phyloP scores from a whole-genome alignment of 2,329 filamentous ascomycete genomes.

The Ophiocordyceps camponoti-rufipedis region DNA sequence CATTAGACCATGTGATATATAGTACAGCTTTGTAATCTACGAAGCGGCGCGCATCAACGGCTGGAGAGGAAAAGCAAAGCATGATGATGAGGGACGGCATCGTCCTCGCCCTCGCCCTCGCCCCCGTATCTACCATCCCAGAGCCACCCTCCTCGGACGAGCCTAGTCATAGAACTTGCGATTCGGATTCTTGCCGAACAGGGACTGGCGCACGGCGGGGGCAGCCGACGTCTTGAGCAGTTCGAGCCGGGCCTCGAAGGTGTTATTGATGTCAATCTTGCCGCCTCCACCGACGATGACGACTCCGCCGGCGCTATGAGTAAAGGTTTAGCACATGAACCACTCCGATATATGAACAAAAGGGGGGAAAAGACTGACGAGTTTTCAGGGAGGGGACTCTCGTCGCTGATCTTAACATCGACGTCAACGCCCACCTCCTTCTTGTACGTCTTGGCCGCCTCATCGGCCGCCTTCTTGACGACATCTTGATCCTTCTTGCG shows the following conservation, averaged over 20 bases:
- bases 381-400: conserved; percentile 60
- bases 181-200: conserved; percentile 92
- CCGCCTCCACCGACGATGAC: conserved; percentile 63
- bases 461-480: conserved; percentile 60
- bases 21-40: conserved; percentile 14
- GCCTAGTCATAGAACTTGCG: conserved; percentile 86
- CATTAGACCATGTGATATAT: conserved; percentile 5
- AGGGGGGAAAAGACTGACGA: conserved; percentile 41
- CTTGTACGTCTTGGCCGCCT: conserved; percentile 70
- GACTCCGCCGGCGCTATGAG: conserved; percentile 60
- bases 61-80: conserved; percentile 9
- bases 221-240: conserved; percentile 73
- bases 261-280: conserved; percentile 98
- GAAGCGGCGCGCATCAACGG: conserved; percentile 6
- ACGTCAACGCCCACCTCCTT: conserved; percentile 53
- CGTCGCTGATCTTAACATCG: conserved; percentile 56
- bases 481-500: conserved; percentile 62
- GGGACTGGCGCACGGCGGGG: conserved; percentile 63
- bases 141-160: neutral
- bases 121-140: neutral
- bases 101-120: neutral
- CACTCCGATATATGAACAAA: neutral
- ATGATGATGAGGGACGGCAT: conserved; percentile 4
- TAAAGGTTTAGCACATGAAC: neutral
- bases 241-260: conserved; percentile 76